Percentiles rank a stretch among this genome's conserved stretches.
Conservation (phyloP, 108 stramenopile genomes). For the Nitzschia sp. region DNA sequence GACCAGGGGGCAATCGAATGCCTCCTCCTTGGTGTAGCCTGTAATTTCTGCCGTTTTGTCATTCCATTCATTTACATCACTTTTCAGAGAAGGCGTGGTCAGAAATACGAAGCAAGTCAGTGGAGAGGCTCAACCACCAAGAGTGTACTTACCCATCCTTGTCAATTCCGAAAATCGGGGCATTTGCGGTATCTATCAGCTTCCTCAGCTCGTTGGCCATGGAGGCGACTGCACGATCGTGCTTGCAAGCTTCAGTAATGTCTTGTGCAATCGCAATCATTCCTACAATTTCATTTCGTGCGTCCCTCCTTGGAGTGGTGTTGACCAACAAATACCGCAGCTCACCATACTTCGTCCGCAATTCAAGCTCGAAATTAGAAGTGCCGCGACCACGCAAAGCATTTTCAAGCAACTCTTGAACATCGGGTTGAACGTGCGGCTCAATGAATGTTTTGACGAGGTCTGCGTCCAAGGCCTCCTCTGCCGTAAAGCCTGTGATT, state of each 20-base stretch:
- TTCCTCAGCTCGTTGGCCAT: constrained; percentile 51
- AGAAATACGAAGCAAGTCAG: not conserved
- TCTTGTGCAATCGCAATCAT: constrained; percentile 66
- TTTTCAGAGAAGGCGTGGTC: too few species aligned
- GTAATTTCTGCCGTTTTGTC: constrained; percentile 68
- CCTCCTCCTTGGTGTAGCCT: constrained; percentile 68
- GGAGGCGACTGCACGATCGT: constrained; percentile 48
- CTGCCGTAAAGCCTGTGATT: constrained; percentile 48
- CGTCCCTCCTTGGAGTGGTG: constrained; percentile 45
- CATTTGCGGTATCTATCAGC: constrained; percentile 74
- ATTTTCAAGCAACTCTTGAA: constrained; percentile 37
- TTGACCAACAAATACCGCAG: constrained; percentile 56
- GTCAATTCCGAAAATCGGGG: constrained; percentile 78
- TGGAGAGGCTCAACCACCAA: not conserved
- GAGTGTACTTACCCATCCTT: constrained; percentile 42
- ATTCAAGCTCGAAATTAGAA: constrained; percentile 58
- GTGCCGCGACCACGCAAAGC: constrained; percentile 45
- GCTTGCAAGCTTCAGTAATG: constrained; percentile 50
- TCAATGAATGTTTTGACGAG: constrained; percentile 48
- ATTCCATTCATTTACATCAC: constrained; percentile 68
- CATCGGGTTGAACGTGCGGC: constrained; percentile 19
- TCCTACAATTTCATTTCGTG: constrained; percentile 37
- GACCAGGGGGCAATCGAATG: constrained; percentile 48
- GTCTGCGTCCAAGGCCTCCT: constrained; percentile 48
- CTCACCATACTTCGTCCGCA: constrained; percentile 42